Evolutionary conservation across 352 stramenopile species (phyloP).

Genomic region (Globisporangium okanoganense): DNA sequence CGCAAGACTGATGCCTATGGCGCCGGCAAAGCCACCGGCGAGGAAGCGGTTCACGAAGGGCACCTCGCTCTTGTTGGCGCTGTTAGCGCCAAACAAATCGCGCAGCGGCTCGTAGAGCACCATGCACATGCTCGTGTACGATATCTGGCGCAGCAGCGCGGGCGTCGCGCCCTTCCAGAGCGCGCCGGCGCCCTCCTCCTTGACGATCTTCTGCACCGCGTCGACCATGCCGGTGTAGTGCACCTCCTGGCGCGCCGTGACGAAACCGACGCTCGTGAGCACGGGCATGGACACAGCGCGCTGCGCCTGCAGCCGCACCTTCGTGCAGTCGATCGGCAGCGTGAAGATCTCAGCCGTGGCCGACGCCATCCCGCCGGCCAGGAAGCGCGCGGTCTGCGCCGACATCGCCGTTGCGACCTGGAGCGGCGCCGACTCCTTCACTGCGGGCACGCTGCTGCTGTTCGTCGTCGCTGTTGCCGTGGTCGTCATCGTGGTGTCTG

Average conservation of each 20-base stretch:
- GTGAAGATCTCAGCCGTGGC: constrained; percentile 76
- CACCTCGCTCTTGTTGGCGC: constrained; percentile 33
- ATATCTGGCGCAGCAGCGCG: constrained; percentile 80
- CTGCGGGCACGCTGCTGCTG: not conserved
- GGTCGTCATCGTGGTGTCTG: constrained; percentile 25
- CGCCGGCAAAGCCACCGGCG: constrained; percentile 69
- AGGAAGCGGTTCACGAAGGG: constrained; percentile 80
- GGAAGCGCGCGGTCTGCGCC: constrained; percentile 63
- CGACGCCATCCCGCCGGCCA: constrained; percentile 61
- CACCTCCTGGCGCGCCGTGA: constrained; percentile 17
- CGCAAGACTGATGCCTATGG: constrained; percentile 75
- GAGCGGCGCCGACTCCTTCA: constrained; percentile 30
- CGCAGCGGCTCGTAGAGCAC: constrained; percentile 82
- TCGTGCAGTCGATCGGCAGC: constrained; percentile 85
- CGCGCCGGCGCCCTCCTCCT: constrained; percentile 52
- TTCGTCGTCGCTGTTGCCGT: constrained; percentile 15
- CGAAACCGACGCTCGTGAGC: constrained; percentile 21
- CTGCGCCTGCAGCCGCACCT: constrained; percentile 80
- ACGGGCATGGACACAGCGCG: constrained; percentile 28
- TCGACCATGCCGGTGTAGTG: constrained; percentile 81
- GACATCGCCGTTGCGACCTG: constrained; percentile 28
- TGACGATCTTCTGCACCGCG: constrained; percentile 57
- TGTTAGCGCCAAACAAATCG: constrained; percentile 64
- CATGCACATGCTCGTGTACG: constrained; percentile 86
- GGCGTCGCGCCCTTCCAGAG: constrained; percentile 79